Evolutionary conservation across 129 eudicot genomes (phyloP).

Genomic region (Tagetes erecta): DNA sequence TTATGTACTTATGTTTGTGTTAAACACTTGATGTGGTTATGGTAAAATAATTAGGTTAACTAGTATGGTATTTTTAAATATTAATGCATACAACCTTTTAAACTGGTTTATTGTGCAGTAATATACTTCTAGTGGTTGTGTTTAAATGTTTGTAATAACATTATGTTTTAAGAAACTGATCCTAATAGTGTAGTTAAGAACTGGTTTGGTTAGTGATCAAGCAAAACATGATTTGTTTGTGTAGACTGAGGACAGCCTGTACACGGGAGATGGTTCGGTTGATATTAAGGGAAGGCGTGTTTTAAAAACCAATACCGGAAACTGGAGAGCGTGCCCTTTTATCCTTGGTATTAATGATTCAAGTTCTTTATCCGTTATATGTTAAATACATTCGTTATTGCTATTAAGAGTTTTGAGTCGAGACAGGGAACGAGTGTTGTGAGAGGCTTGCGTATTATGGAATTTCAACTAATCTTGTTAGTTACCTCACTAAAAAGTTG

Average conservation of each 20-base stretch:
- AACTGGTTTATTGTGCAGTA: background rate
- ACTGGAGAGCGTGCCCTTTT: slow-evolving; percentile 93
- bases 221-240: slow-evolving; percentile 10
- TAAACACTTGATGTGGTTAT: background rate
- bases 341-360: slow-evolving; percentile 55
- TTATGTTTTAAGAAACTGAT: background rate
- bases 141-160: background rate
- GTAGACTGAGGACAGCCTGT: slow-evolving; percentile 50
- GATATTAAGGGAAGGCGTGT: slow-evolving; percentile 73
- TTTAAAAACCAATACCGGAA: slow-evolving; percentile 76
- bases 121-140: background rate
- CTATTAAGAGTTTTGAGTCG: slow-evolving; percentile 5
- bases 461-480: slow-evolving; percentile 75
- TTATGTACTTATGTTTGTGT: too few species aligned
- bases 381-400: background rate
- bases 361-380: background rate
- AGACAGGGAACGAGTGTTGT: slow-evolving; percentile 81
- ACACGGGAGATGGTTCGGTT: slow-evolving; percentile 85
- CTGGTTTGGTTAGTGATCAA: background rate
- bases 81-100: background rate
- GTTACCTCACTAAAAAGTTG: slow-evolving; percentile 70
- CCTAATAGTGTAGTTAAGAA: background rate
- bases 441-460: slow-evolving; percentile 90
- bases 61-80: background rate
- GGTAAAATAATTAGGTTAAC: background rate